Conservation (phyloP, 768 basidiomycete species). For the Suillus alpinus region DNA sequence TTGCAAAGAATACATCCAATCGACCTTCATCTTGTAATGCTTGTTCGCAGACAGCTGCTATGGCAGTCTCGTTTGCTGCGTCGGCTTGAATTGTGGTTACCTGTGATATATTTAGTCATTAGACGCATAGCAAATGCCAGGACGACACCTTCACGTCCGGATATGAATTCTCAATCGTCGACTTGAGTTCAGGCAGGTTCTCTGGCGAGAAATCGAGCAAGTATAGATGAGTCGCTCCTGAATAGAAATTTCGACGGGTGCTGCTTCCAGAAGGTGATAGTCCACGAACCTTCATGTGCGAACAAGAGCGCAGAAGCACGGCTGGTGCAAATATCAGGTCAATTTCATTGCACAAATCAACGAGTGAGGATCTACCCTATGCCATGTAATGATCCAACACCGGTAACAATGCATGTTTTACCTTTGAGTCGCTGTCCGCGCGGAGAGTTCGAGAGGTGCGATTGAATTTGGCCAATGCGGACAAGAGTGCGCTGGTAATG, state of each 20-base stretch:
- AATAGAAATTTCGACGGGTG: slow-evolving; percentile 4
- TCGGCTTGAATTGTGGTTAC: slow-evolving; percentile 78
- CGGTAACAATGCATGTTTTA: slow-evolving; percentile 87
- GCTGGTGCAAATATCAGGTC: slow-evolving; percentile 33
- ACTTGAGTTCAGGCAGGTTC: slow-evolving; percentile 69
- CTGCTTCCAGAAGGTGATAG: not conserved
- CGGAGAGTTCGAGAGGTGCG: slow-evolving; percentile 56
- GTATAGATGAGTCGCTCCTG: slow-evolving; percentile 78
- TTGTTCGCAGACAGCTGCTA: slow-evolving; percentile 64
- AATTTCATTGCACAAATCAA: slow-evolving; percentile 7
- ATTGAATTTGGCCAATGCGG: slow-evolving; percentile 65
- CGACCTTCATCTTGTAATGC: slow-evolving; percentile 80
- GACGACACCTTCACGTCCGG: slow-evolving; percentile 70
- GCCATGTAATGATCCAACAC: slow-evolving; percentile 81
- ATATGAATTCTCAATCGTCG: slow-evolving; percentile 63
- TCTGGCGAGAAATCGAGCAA: slow-evolving; percentile 67
- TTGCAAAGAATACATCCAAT: slow-evolving; percentile 94
- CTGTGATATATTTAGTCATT: slow-evolving; percentile 37
- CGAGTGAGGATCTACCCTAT: slow-evolving; percentile 63
- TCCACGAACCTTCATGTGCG: slow-evolving; percentile 69
- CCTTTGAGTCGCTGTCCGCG: slow-evolving; percentile 57
- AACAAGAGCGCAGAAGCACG: slow-evolving; percentile 71
- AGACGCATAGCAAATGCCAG: not conserved
- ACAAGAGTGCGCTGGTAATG: slow-evolving; percentile 59
- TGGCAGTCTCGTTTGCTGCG: slow-evolving; percentile 73